Base-by-base conservation (phyloP, 2,329 filamentous ascomycete species). In the Trichoderma atroviride region DNA sequence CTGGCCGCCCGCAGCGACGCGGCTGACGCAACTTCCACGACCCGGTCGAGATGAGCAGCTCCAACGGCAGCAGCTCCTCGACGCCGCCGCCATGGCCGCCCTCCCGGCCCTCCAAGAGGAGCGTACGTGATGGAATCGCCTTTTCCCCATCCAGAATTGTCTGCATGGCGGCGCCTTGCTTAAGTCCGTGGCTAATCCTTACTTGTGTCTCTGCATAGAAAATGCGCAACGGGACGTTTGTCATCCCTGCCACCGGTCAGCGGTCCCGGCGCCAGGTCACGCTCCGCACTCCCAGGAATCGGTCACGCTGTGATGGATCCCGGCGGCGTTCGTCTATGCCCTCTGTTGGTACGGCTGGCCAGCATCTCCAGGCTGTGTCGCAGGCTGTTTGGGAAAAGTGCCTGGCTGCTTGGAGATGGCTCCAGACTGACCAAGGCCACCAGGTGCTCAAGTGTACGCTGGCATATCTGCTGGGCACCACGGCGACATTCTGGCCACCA, bases 371-470 rank as follows among this genome's bases (percentile, higher is more conserved):
- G 40, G 71, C 64, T 1, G 55, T 71, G 6, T 60, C 69, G 16
- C 47, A 70, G 24, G 52, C 33, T 40, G 31, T 61, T 74, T 79
- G 72, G 31, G 11, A 70, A 76, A 79, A 47, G 79, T 79, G 57
- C 70, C 78, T 78, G 3, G 78, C 80, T 61, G 76, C 85, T 59
- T 86, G 87, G 79, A 76, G 79, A 69, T 96, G 93, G 83, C 76
- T 90, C 7, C 83, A 86, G 47, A 94, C 93, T 0, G 89, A 91
- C 40, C 89, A 87, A 40, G 94, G 93, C 6, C 90, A 90, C 70
- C 91, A 90, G 50, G 92, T 97, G 65, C 82, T 97, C 75, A 97
- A 97, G 81, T 97, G 94, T 83, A 94, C 93, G 37, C 81, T 97
- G 71, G 95, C 94, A 56, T 97, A 97, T 80, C 83, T 96, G 4